Evolutionary conservation across 768 basidiomycete genomes (phyloP), one percentile per base, ranked within the genome.

Genomic region (Mycena kentingensis): DNA sequence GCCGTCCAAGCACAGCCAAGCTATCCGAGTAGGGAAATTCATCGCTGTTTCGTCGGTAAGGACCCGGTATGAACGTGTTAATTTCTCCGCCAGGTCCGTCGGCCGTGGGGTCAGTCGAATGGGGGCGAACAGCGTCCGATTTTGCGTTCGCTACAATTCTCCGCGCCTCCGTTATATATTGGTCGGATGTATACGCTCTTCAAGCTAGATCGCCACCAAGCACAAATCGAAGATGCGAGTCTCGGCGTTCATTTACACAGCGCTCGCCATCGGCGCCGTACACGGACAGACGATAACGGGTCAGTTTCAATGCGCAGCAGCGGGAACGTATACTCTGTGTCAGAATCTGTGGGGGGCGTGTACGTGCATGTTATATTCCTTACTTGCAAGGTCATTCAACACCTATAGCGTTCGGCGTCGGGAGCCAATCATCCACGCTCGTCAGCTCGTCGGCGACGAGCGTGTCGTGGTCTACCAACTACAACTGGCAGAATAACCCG

Each of bases 301-400:
- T 2, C 71, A 68, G 49, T 76, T 62, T 34, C 66, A 72, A 53
- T 82, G 81, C 61, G 55, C 66, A 36, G 65, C 78, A 1, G 76
- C 76, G 3, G 81, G 80, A 2, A 62, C 65, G 12, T 84, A 70
- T 63, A 76, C 71, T 0, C 73, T 83, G 37, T 83, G 81, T 69
- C 77, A 82, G 61, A 81, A 84, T 62, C 75, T 80, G 21, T 84
- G 81, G 81, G 81, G 80, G 13, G 59, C 63, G 18, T 45, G 78
- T 78, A 52, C 34, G 72, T 60, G 29, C 3, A 24, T n/a, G 10
- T 41, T 29, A 5, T 26, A 44, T 26, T 3, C 31, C 24, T 0
- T 1, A 24, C 22, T 7, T 34, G 32, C 21, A 24, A 41, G 15
- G 44, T 19, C 41, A 36, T 27, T 24, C 37, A 2, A 19, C 13